Evolutionary conservation across 2,329 filamentous ascomycete genomes (phyloP).

Genomic region (Didymella pomorum): DNA sequence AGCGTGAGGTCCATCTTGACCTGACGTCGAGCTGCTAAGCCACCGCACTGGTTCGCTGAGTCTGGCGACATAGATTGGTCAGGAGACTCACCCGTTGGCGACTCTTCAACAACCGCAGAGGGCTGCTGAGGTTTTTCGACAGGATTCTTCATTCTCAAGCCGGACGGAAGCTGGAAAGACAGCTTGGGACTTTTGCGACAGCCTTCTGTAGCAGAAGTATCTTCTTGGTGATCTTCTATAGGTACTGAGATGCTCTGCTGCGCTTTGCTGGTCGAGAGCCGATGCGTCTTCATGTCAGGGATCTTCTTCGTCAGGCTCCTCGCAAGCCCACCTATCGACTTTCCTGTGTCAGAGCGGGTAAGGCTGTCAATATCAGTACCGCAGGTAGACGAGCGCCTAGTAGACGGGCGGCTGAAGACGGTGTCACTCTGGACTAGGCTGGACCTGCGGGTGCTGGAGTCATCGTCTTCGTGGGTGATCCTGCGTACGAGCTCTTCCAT

Average conservation of each 20-base stretch:
- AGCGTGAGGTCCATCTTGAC: constrained; percentile 40
- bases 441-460: constrained; percentile 15
- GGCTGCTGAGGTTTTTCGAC: constrained; percentile 9
- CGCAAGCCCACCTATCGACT: constrained; percentile 38
- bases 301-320: constrained; percentile 32
- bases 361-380: constrained; percentile 6
- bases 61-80: not conserved
- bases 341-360: constrained; percentile 26
- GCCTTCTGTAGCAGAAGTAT: not conserved
- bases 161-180: constrained; percentile 17
- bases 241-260: not conserved
- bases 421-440: constrained; percentile 25
- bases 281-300: constrained; percentile 29
- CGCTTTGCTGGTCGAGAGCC: not conserved
- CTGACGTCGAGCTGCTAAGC: constrained; percentile 41
- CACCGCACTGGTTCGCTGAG: constrained; percentile 17
- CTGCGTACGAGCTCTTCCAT: constrained; percentile 33
- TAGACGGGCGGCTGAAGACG: constrained; percentile 22
- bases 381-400: constrained; percentile 4
- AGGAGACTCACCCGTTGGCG: not conserved
- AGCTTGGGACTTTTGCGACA: constrained; percentile 21
- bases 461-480: constrained; percentile 20
- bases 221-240: not conserved
- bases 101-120: constrained; percentile 4
- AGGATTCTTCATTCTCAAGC: constrained; percentile 2